Base-by-base conservation (phyloP, 768 basidiomycete genomes). In the Pleurotus ostreatus region DNA sequence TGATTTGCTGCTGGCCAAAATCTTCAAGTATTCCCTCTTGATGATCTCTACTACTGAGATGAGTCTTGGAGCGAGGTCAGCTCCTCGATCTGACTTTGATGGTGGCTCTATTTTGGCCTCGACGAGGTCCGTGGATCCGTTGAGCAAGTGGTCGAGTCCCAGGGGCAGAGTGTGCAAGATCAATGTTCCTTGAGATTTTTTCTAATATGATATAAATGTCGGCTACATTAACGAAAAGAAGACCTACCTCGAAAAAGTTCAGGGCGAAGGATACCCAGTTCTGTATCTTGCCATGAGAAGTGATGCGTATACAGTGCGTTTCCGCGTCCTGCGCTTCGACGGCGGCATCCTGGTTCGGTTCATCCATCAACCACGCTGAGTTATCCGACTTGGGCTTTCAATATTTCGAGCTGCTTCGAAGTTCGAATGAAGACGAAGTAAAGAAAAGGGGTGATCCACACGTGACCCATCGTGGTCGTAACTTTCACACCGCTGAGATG, bases 31-130 rank as follows among this genome's bases (percentile, higher is more conserved):
- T 65, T 92, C 88, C 23, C 92, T 81, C 64, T 94, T 94, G 62
- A 92, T 81, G 55, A 94, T 89, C 68, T 95, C 92, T 0, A 84
- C 85, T 3, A 92, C 87, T 0, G 86, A 83, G 38, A 94, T 74
- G 6, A 95, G 76, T 0, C 86, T 81, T 0, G 89, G 83, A 4
- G 83, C 77, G 6, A 72, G 66, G 0, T 70, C 61, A 0, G 80
- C 76, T 2, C 74, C 69, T 13, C 67, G 15, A 23, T 23, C 47
- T 18, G 47, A 23, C n/a, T 48, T 48, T 13, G 30, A 3, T 8
- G 11, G 30, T 34, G 30, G 30, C 30, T 34, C 30, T 3, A 9
- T 11, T 34, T 34, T 34, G 30, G 11, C 30, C 30, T 34, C 30
- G 30, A 11, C 11, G 30, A 2, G 30, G 9, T 34, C 30, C 9